Evolutionary conservation across 2,329 filamentous ascomycete genomes (phyloP).

Genomic region (Purpureocillium takamizusanense): DNA sequence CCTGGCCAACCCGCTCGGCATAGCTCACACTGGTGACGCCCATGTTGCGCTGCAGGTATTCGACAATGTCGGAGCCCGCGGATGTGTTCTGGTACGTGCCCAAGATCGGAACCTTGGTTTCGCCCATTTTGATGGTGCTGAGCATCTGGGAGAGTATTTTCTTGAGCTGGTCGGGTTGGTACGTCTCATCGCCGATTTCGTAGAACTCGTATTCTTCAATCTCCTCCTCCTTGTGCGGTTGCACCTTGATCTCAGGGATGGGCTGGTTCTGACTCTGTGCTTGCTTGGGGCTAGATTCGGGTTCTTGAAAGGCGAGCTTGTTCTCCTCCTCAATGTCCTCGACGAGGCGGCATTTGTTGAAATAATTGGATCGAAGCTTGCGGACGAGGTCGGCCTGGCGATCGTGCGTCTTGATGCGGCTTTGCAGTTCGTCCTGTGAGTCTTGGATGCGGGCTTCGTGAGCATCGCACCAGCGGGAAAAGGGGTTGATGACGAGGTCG

Average conservation of each 20-base stretch:
- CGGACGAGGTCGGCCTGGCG: constrained; percentile 83
- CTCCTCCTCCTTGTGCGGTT: constrained; percentile 53
- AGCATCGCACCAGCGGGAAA: constrained; percentile 91
- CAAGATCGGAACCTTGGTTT: constrained; percentile 91
- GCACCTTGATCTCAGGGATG: constrained; percentile 83
- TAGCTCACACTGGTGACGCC: constrained; percentile 76
- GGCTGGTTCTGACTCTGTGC: constrained; percentile 36
- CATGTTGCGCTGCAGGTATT: constrained; percentile 88
- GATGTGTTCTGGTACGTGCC: constrained; percentile 93
- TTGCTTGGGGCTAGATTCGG: constrained; percentile 58
- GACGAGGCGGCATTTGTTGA: constrained; percentile 95
- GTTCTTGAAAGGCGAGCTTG: constrained; percentile 92
- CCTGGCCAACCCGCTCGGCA: constrained; percentile 90
- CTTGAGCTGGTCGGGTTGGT: constrained; percentile 79
- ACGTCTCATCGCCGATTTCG: constrained; percentile 86
- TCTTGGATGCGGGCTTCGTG: constrained; percentile 86
- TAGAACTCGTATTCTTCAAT: constrained; percentile 67
- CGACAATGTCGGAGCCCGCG: constrained; percentile 83
- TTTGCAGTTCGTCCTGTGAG: constrained; percentile 89
- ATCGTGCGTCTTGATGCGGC: constrained; percentile 84
- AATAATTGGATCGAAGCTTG: constrained; percentile 92
- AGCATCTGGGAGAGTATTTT: constrained; percentile 82
- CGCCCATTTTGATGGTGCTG: constrained; percentile 74
- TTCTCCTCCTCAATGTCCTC: constrained; percentile 98
- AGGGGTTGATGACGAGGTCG: constrained; percentile 89